A percentile compares a stretch with the other conserved stretches of the same genome.
Conservation (phyloP, 179 eudicot genomes). For the Silene coronaria region DNA sequence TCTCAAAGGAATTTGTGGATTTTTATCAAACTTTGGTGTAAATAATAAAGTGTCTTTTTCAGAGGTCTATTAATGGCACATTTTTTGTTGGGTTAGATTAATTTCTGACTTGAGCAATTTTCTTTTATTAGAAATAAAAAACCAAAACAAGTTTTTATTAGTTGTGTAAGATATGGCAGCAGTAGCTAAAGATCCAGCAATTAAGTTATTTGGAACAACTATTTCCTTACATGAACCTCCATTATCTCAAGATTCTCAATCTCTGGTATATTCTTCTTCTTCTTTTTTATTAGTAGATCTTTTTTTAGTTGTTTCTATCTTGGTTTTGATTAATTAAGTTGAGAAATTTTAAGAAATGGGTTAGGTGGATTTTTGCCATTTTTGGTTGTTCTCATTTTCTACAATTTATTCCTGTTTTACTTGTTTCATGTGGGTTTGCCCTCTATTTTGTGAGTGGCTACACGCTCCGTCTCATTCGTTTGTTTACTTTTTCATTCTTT, state of each 20-base stretch:
- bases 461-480: background rate
- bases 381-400: background rate
- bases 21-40: slow-evolving; percentile 18
- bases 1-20: slow-evolving; percentile 12
- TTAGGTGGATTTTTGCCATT: background rate
- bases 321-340: background rate
- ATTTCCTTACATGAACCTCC: slow-evolving; percentile 37
- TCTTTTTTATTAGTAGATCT: no score
- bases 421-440: background rate
- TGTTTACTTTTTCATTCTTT: no score
- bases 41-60: slow-evolving; percentile 9
- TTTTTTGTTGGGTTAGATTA: background rate
- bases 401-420: background rate
- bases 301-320: background rate
- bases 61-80: slow-evolving; percentile 1
- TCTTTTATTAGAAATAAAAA: background rate
- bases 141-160: background rate
- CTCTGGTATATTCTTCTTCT: slow-evolving; percentile 9
- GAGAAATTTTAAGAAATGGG: background rate
- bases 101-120: background rate
- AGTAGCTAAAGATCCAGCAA: slow-evolving; percentile 49
- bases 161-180: slow-evolving; percentile 20
- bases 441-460: background rate
- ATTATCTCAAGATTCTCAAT: slow-evolving; percentile 17
- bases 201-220: slow-evolving; percentile 71